These are phyloP conservation scores for Pelargonium cotyledonis DNA, from an alignment of 441 rosid species.

Conservation along the genomic window DNA sequence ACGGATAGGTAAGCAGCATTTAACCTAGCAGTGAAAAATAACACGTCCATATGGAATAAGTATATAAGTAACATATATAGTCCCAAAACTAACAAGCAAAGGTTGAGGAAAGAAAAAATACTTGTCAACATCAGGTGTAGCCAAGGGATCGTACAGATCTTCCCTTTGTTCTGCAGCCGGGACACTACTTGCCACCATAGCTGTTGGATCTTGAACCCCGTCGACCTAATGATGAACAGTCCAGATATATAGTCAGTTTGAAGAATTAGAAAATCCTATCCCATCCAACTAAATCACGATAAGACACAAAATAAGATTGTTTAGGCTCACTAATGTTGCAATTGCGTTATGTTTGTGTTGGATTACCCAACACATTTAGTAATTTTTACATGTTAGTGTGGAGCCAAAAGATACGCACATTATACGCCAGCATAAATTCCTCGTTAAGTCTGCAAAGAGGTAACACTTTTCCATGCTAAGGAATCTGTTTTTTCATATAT, in stretches of 20 bases:
- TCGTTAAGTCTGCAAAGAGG: no score
- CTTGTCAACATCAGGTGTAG: conserved; percentile 86
- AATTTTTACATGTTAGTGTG: no score
- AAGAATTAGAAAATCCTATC: conserved; percentile 6
- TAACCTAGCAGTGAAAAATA: conserved; percentile 46
- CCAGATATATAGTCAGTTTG: conserved; percentile 1
- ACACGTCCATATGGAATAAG: conserved; percentile 14
- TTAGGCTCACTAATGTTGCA: not conserved
- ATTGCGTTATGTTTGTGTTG: no score
- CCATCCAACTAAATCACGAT: not conserved
- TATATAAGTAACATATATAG: conserved; percentile 16
- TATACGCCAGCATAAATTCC: no score
- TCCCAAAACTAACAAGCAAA: conserved; percentile 2
- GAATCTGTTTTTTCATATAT: no score
- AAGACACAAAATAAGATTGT: not conserved
- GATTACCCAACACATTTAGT: no score
- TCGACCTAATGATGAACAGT: conserved; percentile 46
- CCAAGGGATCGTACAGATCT: conserved; percentile 72
- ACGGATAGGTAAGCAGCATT: conserved; percentile 71
- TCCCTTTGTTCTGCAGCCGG: conserved; percentile 57
- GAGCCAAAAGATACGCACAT: no score
- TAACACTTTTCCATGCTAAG: no score
- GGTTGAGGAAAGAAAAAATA: conserved; percentile 20
- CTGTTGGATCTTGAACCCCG: conserved; percentile 54
- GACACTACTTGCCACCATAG: conserved; percentile 34